Base-by-base conservation (phyloP, 1,284 basidiomycete species). In the Moesziomyces globuligerus region DNA sequence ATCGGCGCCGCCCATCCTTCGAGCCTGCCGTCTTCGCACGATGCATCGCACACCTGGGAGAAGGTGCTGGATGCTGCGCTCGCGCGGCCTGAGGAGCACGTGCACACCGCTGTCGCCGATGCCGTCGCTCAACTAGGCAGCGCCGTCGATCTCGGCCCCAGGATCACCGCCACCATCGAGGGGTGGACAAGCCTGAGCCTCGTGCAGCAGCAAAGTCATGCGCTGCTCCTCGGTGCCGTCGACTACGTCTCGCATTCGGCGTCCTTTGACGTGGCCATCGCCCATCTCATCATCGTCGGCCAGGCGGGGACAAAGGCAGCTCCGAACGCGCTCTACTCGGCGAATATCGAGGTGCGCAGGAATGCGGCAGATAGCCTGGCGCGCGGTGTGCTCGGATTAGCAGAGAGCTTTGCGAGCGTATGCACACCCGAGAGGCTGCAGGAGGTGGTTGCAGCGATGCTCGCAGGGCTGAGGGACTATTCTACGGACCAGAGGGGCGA, bases 401-500 rank as follows among this genome's bases (percentile, higher is more conserved):
- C 26, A 4, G 23, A 32, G 26, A 18, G 37, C 3, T 44, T 55
- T 15, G 5, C 25, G 3, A 7, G 29, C 8, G 20, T 54, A 1
- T 56, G 46, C 50, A 56, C 21, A 7, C 13, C 45, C 7, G 23
- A 32, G 3, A n/a, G 47, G 10, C 20, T 60, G 37, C 24, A 9
- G 7, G 11, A 8, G 1, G 37, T 45, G 25, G 21, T 64, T 3
- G n/a, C 5, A 17, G 54, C 38, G n/a, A 55, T 50, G 29, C 83
- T 90, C 20, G 79, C 77, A 13, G 93, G 93, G 2, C 83, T 98
- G 37, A 86, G 88, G 17, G 95, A 99, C 84, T 98, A 98, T 79
- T 90, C 92, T 2, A 89, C 88, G 28, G 96, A 98, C 80, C 91
- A 96, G 82, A 88, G 96, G 56, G 96, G 96, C 5, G 96, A 99